Conservation (phyloP, 2,329 filamentous ascomycete genomes). For the Elsinoe batatas region DNA sequence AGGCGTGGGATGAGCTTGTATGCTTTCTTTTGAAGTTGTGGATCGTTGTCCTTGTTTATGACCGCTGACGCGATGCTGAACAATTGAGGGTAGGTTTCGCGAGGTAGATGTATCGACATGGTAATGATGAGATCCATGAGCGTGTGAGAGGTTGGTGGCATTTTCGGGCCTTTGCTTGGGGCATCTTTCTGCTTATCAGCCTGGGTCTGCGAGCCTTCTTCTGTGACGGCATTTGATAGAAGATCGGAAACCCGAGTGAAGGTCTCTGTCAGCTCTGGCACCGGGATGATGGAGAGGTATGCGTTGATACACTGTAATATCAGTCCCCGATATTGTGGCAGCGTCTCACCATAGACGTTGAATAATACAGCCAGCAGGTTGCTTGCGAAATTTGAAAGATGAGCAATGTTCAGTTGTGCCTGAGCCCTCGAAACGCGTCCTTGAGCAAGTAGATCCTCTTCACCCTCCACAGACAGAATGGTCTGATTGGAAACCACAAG, state of each 20-base stretch:
- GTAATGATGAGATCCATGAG: slow-evolving; percentile 95
- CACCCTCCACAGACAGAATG: slow-evolving; percentile 58
- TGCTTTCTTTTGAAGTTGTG: slow-evolving; percentile 95
- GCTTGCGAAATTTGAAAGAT: slow-evolving; percentile 67
- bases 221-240: slow-evolving; percentile 61
- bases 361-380: slow-evolving; percentile 96
- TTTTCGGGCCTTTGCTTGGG: slow-evolving; percentile 41
- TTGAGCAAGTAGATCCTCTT: slow-evolving; percentile 65
- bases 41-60: slow-evolving; percentile 70
- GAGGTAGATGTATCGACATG: slow-evolving; percentile 84
- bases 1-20: slow-evolving; percentile 95
- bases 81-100: slow-evolving; percentile 71
- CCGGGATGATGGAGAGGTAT: slow-evolving; percentile 64
- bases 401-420: slow-evolving; percentile 70
- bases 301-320: slow-evolving; percentile 93
- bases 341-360: slow-evolving; percentile 94
- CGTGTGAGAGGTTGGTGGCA: slow-evolving; percentile 89
- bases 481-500: slow-evolving; percentile 87
- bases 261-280: slow-evolving; percentile 68
- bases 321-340: slow-evolving; percentile 82
- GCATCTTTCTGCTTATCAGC: slow-evolving; percentile 48
- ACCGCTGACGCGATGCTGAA: slow-evolving; percentile 81
- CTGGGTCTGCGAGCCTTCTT: slow-evolving; percentile 52
- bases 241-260: slow-evolving; percentile 80
- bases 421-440: slow-evolving; percentile 65